Conservation (phyloP, 805 yeast species). For the Candida manassasensis region DNA sequence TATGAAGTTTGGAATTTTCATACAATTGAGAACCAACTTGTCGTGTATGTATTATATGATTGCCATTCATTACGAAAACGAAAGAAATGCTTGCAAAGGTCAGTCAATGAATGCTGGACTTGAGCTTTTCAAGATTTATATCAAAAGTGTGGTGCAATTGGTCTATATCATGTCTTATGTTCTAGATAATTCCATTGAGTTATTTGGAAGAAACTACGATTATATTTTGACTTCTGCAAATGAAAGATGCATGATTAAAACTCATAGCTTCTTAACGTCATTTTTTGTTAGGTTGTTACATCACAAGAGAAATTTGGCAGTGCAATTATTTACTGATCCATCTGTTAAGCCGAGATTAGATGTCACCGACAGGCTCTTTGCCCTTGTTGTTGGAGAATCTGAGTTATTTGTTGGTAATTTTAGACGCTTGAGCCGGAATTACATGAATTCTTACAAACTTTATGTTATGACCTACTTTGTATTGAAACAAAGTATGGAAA, state of each 20-base stretch:
- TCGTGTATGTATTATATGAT: constrained; percentile 38
- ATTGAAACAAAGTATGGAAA: constrained; percentile 37
- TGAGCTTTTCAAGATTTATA: constrained; percentile 38
- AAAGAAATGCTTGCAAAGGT: constrained; percentile 20
- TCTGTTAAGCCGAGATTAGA: constrained; percentile 20
- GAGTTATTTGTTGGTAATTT: constrained; percentile 42
- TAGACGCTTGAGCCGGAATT: constrained; percentile 30
- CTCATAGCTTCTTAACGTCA: constrained; percentile 35
- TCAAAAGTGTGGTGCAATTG: constrained; percentile 37
- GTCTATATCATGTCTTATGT: constrained; percentile 41
- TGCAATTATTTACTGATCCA: constrained; percentile 13
- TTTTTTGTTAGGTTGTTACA: constrained; percentile 37
- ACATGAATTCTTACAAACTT: constrained; percentile 37
- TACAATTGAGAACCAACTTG: constrained; percentile 34
- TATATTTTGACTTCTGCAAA: constrained; percentile 31
- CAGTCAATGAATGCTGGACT: constrained; percentile 36
- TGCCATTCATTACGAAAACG: constrained; percentile 37
- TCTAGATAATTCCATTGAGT: constrained; percentile 37
- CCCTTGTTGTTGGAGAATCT: constrained; percentile 30
- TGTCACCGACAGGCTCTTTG: constrained; percentile 29
- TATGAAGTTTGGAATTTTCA: constrained; percentile 29
- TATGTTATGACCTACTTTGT: constrained; percentile 39
- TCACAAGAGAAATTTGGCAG: constrained; percentile 29
- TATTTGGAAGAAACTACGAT: constrained; percentile 38
- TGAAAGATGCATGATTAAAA: constrained; percentile 37